Evolutionary conservation across 2,329 filamentous ascomycete species (phyloP), one percentile per base, ranked within the genome.

Genomic region (Claviceps paspali): DNA sequence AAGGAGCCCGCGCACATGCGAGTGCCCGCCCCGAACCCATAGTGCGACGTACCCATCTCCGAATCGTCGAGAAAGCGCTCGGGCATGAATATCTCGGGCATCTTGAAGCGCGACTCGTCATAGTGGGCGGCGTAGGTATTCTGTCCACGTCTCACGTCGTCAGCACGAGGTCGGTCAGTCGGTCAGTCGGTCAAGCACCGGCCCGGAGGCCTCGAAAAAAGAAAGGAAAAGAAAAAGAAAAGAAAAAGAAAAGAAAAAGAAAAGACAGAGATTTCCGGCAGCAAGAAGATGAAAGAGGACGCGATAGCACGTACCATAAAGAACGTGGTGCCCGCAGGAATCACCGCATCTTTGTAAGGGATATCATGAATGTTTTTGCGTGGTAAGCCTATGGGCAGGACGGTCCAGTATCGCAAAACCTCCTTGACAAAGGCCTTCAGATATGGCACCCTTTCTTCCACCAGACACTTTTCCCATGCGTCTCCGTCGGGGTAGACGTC

Each of bases 341-440:
- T 82, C 1, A 67, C 60, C 0, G 73, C 63, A 12, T 73, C 73
- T 18, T 81, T 64, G 59, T 77, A 87, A 4, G 69, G 63, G 39
- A 88, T 82, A 43, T 82, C 76, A 46, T 78, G 81, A 52, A 82
- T 79, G 42, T 67, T 80, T 12, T 73, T 73, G 3, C 83, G 66
- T 0, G 83, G 83, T 1, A 91, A 65, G 47, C 76, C 84, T 47
- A 91, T 79, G 2, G 82, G 80, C 44, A 87, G 82, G 22, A 88
- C 82, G 2, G 76, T 80, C 70, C 77, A 88, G 63, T 74, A 88
- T 19, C 83, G 73, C 0, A 88, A 64, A 1, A 79, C 75, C 52
- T 91, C 84, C 50, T 86, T 86, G 42, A 82, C 79, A 5, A 91
- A 57, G 0, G 82, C 82, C 0, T 79, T 82, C 41, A 91, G 63